Evolutionary conservation across 2,329 filamentous ascomycete species (phyloP).

Genomic region (Aspergillus pseudoviridinutans): DNA sequence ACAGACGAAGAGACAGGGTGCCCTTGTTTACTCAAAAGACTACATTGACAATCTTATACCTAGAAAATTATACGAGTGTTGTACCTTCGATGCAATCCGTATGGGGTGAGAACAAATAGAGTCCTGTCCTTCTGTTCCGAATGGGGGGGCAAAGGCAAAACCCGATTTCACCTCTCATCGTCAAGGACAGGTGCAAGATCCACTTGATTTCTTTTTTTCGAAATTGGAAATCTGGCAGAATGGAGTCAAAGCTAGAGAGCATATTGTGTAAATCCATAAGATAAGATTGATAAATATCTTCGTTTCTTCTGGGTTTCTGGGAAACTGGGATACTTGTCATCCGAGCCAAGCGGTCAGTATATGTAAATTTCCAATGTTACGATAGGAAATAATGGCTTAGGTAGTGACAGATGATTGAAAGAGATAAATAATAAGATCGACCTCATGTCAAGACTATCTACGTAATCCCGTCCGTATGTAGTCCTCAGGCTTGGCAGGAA

Average conservation of each 20-base stretch:
- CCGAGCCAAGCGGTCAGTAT: not conserved
- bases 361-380: not conserved
- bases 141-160: too few relatives aligned
- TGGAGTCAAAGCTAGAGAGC: conserved; percentile 3
- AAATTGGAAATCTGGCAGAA: not conserved
- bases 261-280: conserved; percentile 15
- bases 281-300: conserved; percentile 21
- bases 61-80: too few relatives aligned
- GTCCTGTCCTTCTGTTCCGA: too few relatives aligned
- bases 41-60: too few relatives aligned
- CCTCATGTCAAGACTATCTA: not conserved
- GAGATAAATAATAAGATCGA: not conserved
- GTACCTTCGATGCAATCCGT: too few relatives aligned
- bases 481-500: not conserved
- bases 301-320: conserved; percentile 1
- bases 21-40: too few relatives aligned
- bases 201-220: not conserved
- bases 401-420: not conserved
- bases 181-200: not conserved
- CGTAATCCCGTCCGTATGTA: too few relatives aligned
- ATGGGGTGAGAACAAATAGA: too few relatives aligned
- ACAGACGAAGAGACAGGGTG: too few relatives aligned
- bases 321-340: not conserved
- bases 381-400: too few relatives aligned
- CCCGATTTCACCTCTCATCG: not conserved